Base-by-base conservation (phyloP, 2,329 filamentous ascomycete species). In the Aureobasidium uvarum region DNA sequence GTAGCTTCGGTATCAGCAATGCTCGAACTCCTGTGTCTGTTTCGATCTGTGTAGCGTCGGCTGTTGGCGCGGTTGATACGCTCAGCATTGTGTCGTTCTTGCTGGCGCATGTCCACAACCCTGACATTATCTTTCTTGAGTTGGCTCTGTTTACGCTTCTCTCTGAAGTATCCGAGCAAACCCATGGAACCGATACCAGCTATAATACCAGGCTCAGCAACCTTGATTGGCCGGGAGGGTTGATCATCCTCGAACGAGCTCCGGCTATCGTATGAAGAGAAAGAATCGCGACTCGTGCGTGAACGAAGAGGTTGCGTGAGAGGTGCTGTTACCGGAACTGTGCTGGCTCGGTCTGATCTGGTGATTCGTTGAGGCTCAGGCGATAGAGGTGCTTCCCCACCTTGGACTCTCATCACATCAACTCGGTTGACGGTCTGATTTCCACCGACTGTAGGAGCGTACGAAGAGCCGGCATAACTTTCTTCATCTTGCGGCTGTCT, bases 81-180 rank as follows among this genome's bases (percentile, higher is more conserved):
- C 18, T 74, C 69, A 45, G 74, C 72, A n/a, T 79, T 77, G 25
- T 79, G 73, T n/a, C 80, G 75, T 14, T 81, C 77, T 67, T 81
- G 81, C 67, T 77, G 78, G 62, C 79, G 79, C 66, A 83, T 75
- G 51, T 80, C 80, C 59, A 83, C 84, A 5, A 90, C 84, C 25
- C 86, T 84, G 62, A 86, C 83, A 69, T 87, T 81, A 64, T 88
- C 84, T 64, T 74, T 86, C 74, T 69, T 85, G 78, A 74, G 88
- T 81, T 73, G 83, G 78, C 74, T 81, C 75, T 69, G 85, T 80
- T 73, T 74, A 66, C 77, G 77, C 69, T 78, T 79, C 63, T 81
- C 77, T 67, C 77, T 77, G 25, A 78, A 67, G 59, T 76, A 79
- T 7, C 76, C 77, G 7, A 74, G 68, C 1, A 77, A 70, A 25